Conservation (phyloP, 129 eudicot species). For the Lactuca sativa region DNA sequence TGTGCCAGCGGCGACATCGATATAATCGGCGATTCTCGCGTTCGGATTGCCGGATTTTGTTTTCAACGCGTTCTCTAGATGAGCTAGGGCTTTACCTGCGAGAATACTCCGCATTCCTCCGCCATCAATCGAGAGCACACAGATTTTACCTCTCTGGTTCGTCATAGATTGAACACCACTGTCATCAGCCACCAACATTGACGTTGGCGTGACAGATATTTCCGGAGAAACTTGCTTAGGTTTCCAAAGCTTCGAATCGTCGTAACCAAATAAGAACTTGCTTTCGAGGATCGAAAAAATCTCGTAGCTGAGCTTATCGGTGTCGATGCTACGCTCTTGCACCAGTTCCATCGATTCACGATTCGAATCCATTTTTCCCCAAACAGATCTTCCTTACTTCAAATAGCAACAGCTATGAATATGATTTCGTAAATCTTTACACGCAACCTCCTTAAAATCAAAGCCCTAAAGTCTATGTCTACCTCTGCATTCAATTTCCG, state of each 20-base stretch:
- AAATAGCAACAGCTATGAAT: slow-evolving; percentile 7
- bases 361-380: slow-evolving; percentile 28
- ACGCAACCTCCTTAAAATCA: slow-evolving; percentile 16
- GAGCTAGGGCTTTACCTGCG: slow-evolving; percentile 63
- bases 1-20: slow-evolving; percentile 34
- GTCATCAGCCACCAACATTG: slow-evolving; percentile 15
- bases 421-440: slow-evolving; percentile 1
- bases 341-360: slow-evolving; percentile 20
- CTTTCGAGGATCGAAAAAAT: slow-evolving; percentile 78
- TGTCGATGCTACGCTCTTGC: slow-evolving; percentile 64
- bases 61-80: slow-evolving; percentile 58
- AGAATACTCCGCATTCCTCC: slow-evolving; percentile 71
- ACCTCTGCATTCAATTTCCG: slow-evolving; percentile 30
- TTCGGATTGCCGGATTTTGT: slow-evolving; percentile 69
- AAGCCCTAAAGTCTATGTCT: slow-evolving; percentile 19
- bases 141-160: slow-evolving; percentile 76
- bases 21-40: slow-evolving; percentile 48
- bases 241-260: slow-evolving; percentile 60
- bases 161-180: slow-evolving; percentile 37
- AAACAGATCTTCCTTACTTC: neutral
- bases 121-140: slow-evolving; percentile 75
- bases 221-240: slow-evolving; percentile 49
- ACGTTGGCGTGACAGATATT: slow-evolving; percentile 19
- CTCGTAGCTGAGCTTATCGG: slow-evolving; percentile 77
- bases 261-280: slow-evolving; percentile 77